Base-by-base conservation (phyloP, 1,284 basidiomycete species). In the Ceratorhiza oryzae-sativae region DNA sequence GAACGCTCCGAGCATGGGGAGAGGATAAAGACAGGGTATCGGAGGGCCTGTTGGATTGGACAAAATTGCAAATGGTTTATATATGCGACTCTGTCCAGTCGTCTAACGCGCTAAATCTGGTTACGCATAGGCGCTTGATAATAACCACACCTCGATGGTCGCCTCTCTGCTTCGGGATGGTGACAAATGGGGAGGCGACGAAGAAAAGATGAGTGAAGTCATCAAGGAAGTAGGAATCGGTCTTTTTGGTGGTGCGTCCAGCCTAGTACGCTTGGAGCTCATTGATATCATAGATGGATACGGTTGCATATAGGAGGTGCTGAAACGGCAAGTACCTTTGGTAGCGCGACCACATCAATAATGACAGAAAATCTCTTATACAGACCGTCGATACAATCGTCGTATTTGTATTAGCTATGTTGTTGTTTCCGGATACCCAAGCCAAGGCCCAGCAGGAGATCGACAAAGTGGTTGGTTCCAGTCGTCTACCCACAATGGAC, bases 401-500 rank as follows among this genome's bases (percentile, higher is more conserved):
- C 30, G 48, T 39, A 25, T 68, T 73, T 25, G 42, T 68, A 23
- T 34, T 56, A 23, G 72, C 63, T 23, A 68, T 65, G 46, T 23
- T 68, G 18, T 18, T 71, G 51, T 71, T 70, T 48, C 74, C 74
- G 1, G 63, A 71, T 6, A 65, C 67, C 18, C 74, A 73, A 34
- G 36, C 23, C 27, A 73, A 71, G 41, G 73, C 71, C 8, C 71
- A 60, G 36, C n/a, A 71, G 25, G 74, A 75, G 60, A 72, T 75
- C 41, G 74, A 75, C 55, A 30, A 39, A 23, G 67, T 72, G 3
- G 55, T 75, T 15, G 74, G 73, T 10, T 9, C 41, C 13, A 51
- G 34, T 20, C 49, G 71, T 12, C 23, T 73, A 1, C 74, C 74
- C 18, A 74, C 58, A 8, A 45, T 74, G 27, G 55, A 49, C 6